Evolutionary conservation across 352 stramenopile species (phyloP).

Genomic region (Globisporangium rhizosaccharum): DNA sequence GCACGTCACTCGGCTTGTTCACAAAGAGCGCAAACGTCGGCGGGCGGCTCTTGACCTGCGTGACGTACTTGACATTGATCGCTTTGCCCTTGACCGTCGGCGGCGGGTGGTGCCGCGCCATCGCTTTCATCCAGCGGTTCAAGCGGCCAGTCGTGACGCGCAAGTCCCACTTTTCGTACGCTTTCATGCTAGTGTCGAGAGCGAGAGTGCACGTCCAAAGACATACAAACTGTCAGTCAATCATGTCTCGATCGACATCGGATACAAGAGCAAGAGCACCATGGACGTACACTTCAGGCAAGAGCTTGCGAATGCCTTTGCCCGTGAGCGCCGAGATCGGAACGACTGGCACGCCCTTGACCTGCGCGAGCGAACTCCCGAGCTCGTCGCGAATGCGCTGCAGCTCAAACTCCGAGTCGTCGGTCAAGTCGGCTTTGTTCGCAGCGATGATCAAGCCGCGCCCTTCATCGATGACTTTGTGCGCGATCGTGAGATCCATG

Average conservation of each 20-base stretch:
- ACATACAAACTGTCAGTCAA: not conserved
- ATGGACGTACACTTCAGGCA: conserved; percentile 57
- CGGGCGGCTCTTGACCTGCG: conserved; percentile 76
- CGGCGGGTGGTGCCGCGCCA: conserved; percentile 76
- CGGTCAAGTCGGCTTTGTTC: conserved; percentile 72
- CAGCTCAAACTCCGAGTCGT: conserved; percentile 52
- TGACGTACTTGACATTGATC: conserved; percentile 86
- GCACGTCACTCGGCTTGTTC: conserved; percentile 71
- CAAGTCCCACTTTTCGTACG: conserved; percentile 78
- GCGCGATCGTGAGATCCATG: conserved; percentile 82
- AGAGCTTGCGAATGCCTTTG: conserved; percentile 71
- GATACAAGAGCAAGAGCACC: not conserved
- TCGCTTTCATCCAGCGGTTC: conserved; percentile 83
- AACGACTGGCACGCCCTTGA: conserved; percentile 71
- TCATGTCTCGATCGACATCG: not conserved
- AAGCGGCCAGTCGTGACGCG: conserved; percentile 68
- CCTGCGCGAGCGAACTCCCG: conserved; percentile 63
- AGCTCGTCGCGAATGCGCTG: conserved; percentile 67
- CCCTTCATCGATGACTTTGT: conserved; percentile 76
- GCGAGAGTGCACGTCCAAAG: not conserved
- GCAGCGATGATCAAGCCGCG: conserved; percentile 65
- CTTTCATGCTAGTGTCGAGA: conserved; percentile 38
- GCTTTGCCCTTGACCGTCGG: conserved; percentile 80
- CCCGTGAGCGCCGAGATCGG: conserved; percentile 72
- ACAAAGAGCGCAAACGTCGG: conserved; percentile 83